Conservation (phyloP, 805 yeast genomes). For the Kazachstania viticola region DNA sequence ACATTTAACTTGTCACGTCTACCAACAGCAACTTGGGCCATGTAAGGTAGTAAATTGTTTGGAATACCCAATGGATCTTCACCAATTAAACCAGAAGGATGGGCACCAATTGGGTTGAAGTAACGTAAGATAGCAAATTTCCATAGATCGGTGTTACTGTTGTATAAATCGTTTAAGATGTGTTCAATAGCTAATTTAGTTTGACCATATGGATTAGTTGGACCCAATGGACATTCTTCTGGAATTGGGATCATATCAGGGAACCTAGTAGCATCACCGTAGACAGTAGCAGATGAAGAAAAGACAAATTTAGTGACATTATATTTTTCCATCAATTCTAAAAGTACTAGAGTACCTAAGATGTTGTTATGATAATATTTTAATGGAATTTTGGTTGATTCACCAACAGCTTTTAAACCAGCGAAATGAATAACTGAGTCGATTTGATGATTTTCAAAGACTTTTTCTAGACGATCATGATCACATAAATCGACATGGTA, state of each 20-base stretch:
- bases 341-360: slow-evolving; percentile 47
- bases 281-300: slow-evolving; percentile 73
- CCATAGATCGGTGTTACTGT: slow-evolving; percentile 33
- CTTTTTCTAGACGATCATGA: slow-evolving; percentile 32
- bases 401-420: slow-evolving; percentile 76
- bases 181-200: slow-evolving; percentile 60
- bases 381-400: slow-evolving; percentile 56
- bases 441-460: slow-evolving; percentile 39
- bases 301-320: slow-evolving; percentile 50
- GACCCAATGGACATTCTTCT: slow-evolving; percentile 62
- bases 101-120: slow-evolving; percentile 82
- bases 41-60: slow-evolving; percentile 60
- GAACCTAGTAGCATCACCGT: slow-evolving; percentile 70
- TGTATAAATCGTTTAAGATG: slow-evolving; percentile 42
- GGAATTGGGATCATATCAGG: slow-evolving; percentile 69
- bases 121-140: slow-evolving; percentile 56
- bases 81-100: slow-evolving; percentile 68
- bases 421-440: slow-evolving; percentile 68
- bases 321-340: slow-evolving; percentile 39
- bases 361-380: slow-evolving; percentile 60
- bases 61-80: slow-evolving; percentile 75
- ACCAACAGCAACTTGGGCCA: slow-evolving; percentile 71
- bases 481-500: slow-evolving; percentile 48
- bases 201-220: slow-evolving; percentile 69
- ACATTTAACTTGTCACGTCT: slow-evolving; percentile 54